These are phyloP conservation scores for Wilcoxina mikolae DNA, from an alignment of 495 filamentous ascomycete species.

Conservation along the genomic window DNA sequence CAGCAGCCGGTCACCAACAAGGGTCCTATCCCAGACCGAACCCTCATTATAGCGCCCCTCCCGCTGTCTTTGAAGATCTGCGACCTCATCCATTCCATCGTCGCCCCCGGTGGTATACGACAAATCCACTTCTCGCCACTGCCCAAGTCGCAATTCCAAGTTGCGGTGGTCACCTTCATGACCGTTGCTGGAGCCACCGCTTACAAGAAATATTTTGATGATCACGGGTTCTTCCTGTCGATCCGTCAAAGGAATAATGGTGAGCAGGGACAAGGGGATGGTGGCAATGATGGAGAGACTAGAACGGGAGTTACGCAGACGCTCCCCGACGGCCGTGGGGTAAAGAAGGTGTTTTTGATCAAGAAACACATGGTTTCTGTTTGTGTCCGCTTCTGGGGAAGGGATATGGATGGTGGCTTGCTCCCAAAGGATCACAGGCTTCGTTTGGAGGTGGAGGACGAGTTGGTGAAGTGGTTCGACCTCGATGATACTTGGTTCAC, in stretches of 20 bases:
- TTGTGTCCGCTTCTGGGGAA: background rate
- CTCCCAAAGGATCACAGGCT: background rate
- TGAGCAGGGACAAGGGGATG: background rate
- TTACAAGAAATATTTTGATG: background rate
- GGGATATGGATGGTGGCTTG: background rate
- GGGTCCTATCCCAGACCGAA: background rate
- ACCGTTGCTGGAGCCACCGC: background rate
- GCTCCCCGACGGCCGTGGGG: no score
- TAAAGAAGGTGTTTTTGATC: background rate
- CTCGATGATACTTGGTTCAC: constrained; percentile 31
- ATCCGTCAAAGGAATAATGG: background rate
- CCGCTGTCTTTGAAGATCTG: background rate
- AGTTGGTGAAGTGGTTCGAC: constrained; percentile 59
- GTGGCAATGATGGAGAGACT: background rate
- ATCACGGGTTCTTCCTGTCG: background rate
- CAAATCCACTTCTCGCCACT: background rate
- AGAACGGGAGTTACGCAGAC: background rate
- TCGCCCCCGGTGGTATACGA: background rate
- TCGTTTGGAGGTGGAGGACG: constrained; percentile 29
- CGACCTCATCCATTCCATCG: background rate
- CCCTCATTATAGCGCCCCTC: background rate
- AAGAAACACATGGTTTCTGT: background rate
- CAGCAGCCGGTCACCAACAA: background rate
- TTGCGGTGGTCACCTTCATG: background rate
- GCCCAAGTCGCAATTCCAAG: background rate